Evolutionary conservation across 2,329 filamentous ascomycete species (phyloP), one percentile per base, ranked within the genome.

Genomic region (Colletotrichum sp.): DNA sequence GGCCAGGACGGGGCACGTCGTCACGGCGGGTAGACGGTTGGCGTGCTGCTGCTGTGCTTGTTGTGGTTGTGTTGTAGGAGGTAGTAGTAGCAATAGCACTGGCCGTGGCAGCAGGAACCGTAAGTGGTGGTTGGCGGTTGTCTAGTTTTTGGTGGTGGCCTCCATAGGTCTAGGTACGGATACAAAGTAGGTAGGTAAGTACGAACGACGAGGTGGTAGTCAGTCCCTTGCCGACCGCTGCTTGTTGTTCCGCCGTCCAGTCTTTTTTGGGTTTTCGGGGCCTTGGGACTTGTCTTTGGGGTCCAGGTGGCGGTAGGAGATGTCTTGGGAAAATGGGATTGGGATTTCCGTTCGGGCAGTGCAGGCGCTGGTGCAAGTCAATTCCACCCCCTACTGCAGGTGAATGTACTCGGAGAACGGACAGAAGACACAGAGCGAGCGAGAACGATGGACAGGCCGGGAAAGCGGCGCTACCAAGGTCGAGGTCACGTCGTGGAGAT

Each of bases 401-500:
- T 60, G 34, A 27, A 61, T 52, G 10, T 52, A 52, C 52, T 34
- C 70, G 66, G 70, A 39, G 74, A 76, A 61, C 70, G 65, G 73
- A 62, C 71, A 65, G 66, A 32, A 66, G 55, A 61, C 68, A 52
- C 52, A 62, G 69, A 62, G 62, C 69, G 62, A 72, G 64, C 74
- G 60, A 75, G 43, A 48, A 36, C 39, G 73, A 74, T 65, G 58
- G 64, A 61, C 65, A 69, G 70, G 74, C 70, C 58, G 60, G 60
- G 68, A 70, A 36, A 52, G 56, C 67, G 68, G 60, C 60, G 64
- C 74, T 74, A 69, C 74, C 64, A 74, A 56, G 69, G 64, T 65
- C 32, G 58, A 76, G 64, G 74, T 68, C 58, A 69, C 73, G 64
- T 52, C 70, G 70, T 48, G 70, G 70, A 74, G 74, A 76, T 76